These are phyloP conservation scores for Begonia masoniana DNA, from an alignment of 306 rosid genomes.

Conservation along the genomic window DNA sequence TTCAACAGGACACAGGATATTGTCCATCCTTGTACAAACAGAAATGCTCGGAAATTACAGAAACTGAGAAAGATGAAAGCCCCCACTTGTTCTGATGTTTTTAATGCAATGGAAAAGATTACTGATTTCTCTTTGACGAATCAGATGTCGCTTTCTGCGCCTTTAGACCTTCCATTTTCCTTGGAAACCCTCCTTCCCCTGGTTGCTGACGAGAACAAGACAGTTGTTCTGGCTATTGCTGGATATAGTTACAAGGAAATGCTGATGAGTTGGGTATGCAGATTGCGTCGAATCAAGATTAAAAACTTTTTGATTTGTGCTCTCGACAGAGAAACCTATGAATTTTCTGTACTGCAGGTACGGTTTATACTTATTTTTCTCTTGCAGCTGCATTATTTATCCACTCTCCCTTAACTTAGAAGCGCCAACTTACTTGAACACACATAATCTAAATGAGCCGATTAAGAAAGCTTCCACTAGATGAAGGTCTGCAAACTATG, in stretches of 20 bases:
- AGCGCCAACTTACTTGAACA: too few relatives aligned
- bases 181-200: conserved; percentile 58
- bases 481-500: too few relatives aligned
- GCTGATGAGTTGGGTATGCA: conserved; percentile 96
- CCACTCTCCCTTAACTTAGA: too few relatives aligned
- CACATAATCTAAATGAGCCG: too few relatives aligned
- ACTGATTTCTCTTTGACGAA: conserved; percentile 31
- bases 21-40: conserved; percentile 21
- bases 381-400: too few relatives aligned
- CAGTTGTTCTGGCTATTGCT: conserved; percentile 59
- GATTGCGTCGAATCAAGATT: conserved; percentile 46
- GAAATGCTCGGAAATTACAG: conserved; percentile 15
- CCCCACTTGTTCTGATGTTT: conserved; percentile 23
- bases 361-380: neutral
- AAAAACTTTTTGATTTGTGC: conserved; percentile 59
- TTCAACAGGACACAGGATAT: conserved; percentile 22
- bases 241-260: conserved; percentile 93
- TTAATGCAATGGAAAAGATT: conserved; percentile 20
- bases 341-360: conserved; percentile 76
- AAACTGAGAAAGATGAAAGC: conserved; percentile 40
- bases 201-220: conserved; percentile 52
- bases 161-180: conserved; percentile 55
- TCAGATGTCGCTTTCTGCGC: conserved; percentile 19
- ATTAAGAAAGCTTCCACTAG: too few relatives aligned
- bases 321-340: conserved; percentile 66